Evolutionary conservation across 2,329 filamentous ascomycete genomes (phyloP), one percentile per base, ranked within the genome.

Genomic region (Xylaria sp.): DNA sequence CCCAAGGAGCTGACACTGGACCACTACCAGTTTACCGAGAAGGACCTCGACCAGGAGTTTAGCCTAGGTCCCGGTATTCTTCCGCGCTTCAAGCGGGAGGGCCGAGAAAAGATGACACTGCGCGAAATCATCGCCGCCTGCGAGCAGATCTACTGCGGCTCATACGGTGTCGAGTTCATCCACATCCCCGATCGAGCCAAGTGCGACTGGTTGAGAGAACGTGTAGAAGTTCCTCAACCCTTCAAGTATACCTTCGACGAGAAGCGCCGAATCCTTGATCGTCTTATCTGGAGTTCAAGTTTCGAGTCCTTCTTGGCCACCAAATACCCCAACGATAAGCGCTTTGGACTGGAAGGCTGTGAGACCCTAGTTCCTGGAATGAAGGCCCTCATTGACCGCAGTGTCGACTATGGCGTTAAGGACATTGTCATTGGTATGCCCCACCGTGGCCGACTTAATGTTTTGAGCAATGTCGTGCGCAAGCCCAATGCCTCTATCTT

Each of bases 401-500:
- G 94, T 78, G 96, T 99, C 75, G 96, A 99, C 80, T 97, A 97
- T 78, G 96, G 96, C 67, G 92, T 99, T 78, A 98, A 98, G 86
- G 96, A 99, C 78, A 98, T 99, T 76, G 93, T 99, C 78, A 99
- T 99, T 78, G 96, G 96, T 77, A 99, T 99, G 96, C 96, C 96
- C 73, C 96, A 99, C 82, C 94, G 96, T 89, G 96, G 96, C 78
- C 93, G 96, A 86, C 90, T 99, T 72, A 99, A 99, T 79, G 94
- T 99, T 61, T 89, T 99, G 71, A 97, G 92, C 85, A 99, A 99
- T 83, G 96, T 99, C 78, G 96, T 99, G 75, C 91, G 96, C 78
- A 99, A 99, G 85, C 95, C 96, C 76, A 99, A 99, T 82, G 96
- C 98, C 85, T 98, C 96, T 73, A 99, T 99, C 82, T 99, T 99